Evolutionary conservation across 352 stramenopile genomes (phyloP).

Genomic region (Globisporangium spinosum): DNA sequence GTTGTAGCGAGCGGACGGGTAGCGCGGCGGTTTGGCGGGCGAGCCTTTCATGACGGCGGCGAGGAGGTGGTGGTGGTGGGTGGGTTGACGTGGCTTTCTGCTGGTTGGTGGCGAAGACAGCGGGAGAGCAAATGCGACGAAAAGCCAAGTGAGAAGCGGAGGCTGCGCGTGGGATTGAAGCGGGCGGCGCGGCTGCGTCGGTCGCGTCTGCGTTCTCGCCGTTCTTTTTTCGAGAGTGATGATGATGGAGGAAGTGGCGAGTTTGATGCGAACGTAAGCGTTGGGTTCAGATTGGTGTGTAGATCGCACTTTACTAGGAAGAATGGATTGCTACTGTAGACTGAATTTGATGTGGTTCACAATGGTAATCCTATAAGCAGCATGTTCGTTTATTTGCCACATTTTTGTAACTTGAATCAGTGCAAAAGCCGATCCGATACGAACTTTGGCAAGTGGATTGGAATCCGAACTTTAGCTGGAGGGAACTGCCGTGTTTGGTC

Average conservation of each 20-base stretch:
- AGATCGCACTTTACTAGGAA: background rate
- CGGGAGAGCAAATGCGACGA: conserved; percentile 1
- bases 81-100: background rate
- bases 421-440: background rate
- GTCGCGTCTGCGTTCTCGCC: background rate
- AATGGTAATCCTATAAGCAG: background rate
- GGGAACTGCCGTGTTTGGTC: conserved; percentile 4
- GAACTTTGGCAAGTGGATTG: background rate
- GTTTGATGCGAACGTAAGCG: background rate
- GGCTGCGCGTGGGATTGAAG: background rate
- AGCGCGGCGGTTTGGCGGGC: conserved; percentile 8
- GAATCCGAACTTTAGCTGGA: background rate
- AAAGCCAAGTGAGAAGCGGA: background rate
- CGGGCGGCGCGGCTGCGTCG: conserved; percentile 1
- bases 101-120: background rate
- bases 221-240: conserved; percentile 5
- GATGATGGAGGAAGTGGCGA: background rate
- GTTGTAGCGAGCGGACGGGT: conserved; percentile 2
- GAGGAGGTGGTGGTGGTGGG: background rate
- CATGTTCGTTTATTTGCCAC: background rate
- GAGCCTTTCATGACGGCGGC: conserved; percentile 2
- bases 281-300: background rate
- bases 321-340: background rate
- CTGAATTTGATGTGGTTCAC: background rate
- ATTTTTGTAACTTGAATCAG: background rate